These are phyloP conservation scores for Aspergillus quadricinctus DNA, from an alignment of 2,329 filamentous ascomycete genomes.

Conservation along the genomic window DNA sequence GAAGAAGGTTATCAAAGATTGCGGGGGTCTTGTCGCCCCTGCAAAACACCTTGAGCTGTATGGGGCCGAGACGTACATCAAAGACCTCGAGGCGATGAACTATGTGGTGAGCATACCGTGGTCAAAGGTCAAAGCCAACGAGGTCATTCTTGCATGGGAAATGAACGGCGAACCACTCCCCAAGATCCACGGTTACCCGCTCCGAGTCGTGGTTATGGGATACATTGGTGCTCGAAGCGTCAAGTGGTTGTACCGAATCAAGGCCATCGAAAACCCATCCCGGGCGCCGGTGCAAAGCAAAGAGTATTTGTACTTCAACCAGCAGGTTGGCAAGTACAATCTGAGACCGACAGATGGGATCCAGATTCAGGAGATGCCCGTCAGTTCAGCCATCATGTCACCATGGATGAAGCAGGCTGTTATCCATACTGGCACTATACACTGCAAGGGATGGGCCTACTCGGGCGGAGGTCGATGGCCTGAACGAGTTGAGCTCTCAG, in stretches of 20 bases:
- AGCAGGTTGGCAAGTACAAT: conserved; percentile 66
- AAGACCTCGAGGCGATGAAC: conserved; percentile 61
- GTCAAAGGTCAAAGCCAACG: conserved; percentile 62
- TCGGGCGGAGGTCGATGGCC: conserved; percentile 58
- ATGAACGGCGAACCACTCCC: conserved; percentile 66
- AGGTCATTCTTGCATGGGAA: conserved; percentile 66
- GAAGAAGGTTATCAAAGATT: conserved; percentile 67
- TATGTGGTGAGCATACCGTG: conserved; percentile 65
- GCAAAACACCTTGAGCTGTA: conserved; percentile 64
- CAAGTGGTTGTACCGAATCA: conserved; percentile 62
- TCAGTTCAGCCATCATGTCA: conserved; percentile 62
- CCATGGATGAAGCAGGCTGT: conserved; percentile 59
- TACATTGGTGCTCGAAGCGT: conserved; percentile 64
- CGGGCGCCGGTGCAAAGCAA: conserved; percentile 59
- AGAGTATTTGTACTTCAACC: conserved; percentile 66
- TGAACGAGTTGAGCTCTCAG: conserved; percentile 59
- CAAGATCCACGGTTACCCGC: conserved; percentile 61
- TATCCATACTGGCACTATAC: conserved; percentile 57
- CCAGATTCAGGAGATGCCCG: conserved; percentile 69
- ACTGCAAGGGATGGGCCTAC: conserved; percentile 56
- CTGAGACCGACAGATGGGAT: conserved; percentile 56
- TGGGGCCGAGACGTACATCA: conserved; percentile 70
- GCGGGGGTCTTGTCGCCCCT: conserved; percentile 55
- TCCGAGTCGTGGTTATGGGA: conserved; percentile 59
- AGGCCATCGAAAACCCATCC: conserved; percentile 54